Evolutionary conservation across 306 rosid species (phyloP).

Genomic region (Heteromeles arbutifolia): DNA sequence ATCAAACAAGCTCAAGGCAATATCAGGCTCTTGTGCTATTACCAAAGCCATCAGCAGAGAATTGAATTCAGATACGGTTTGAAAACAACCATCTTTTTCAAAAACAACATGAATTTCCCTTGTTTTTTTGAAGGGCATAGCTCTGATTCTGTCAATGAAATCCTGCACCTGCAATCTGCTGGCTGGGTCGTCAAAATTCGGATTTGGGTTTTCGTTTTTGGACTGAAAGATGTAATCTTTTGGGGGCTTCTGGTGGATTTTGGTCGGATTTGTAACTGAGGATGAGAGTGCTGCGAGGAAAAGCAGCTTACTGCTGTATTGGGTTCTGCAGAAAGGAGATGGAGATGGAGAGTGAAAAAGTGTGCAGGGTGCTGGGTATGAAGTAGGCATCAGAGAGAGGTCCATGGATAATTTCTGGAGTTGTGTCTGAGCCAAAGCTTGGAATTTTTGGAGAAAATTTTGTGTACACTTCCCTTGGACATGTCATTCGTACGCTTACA

Average conservation of each 20-base stretch:
- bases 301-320: slow-evolving; percentile 2
- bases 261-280: slow-evolving; percentile 9
- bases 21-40: slow-evolving; percentile 18
- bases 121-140: slow-evolving; percentile 23
- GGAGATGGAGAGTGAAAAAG: neutral
- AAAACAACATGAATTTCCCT: slow-evolving; percentile 13
- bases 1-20: slow-evolving; percentile 35
- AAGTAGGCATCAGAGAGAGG: slow-evolving; percentile 7
- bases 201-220: neutral
- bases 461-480: no score
- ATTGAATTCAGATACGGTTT: slow-evolving; percentile 40
- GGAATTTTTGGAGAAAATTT: neutral
- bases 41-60: slow-evolving; percentile 46
- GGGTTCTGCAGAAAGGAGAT: slow-evolving; percentile 12
- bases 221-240: slow-evolving; percentile 4
- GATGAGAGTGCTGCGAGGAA: neutral
- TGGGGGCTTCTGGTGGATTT: neutral
- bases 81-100: slow-evolving; percentile 17
- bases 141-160: slow-evolving; percentile 25
- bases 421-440: neutral
- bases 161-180: slow-evolving; percentile 18
- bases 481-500: no score
- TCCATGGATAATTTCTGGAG: neutral
- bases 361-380: neutral
- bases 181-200: slow-evolving; percentile 15